Evolutionary conservation across 345 rosid genomes (phyloP), one percentile per base, ranked within the genome.

Genomic region (Corchorus olitorius): DNA sequence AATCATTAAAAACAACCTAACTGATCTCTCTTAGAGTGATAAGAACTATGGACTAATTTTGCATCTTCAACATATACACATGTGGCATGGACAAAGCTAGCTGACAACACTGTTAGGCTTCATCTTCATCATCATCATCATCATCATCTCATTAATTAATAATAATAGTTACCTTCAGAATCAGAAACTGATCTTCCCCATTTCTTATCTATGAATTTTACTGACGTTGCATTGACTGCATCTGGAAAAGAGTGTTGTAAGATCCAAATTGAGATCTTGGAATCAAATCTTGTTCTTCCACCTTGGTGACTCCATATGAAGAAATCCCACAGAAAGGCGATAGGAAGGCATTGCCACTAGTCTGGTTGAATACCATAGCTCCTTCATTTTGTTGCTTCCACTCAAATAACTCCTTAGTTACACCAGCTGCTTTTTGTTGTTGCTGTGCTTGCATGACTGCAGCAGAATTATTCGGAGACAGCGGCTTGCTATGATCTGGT

Each of bases 241-340:
- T 81, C 79, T 79, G 86, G 75, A 76, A 75, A 53, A 81, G 70
- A 68, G 80, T 34, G 75, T 37, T 69, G 84, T 83, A 87, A 62
- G 89, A 70, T 74, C 82, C 89, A 56, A 90, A 83, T 45, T 89
- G 93, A 78, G 91, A 85, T 52, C 84, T 86, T 16, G 83, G 78
- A 76, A 79, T 76, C 79, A 89, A 80, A 84, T 81, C 81, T 77
- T 89, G 96, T 69, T 88, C 97, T 48, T 88, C 92, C 76, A 85
- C 65, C 88, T 85, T 88, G 5, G 82, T 27, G 1, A 27, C 73
- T 81, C 81, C 90, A 59, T 89, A 83, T 0, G 97, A 78, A 10
- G 97, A 88, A 75, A 84, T 78, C 56, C 90, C 94, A 74, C 84
- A 81, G 20, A 84, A 72, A 67, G 90, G 88, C 43, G 88, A 70